Evolutionary conservation across 192 early-diverging fungal species (phyloP), one percentile per base, ranked within the genome.

Genomic region (Oehlia diaphana): DNA sequence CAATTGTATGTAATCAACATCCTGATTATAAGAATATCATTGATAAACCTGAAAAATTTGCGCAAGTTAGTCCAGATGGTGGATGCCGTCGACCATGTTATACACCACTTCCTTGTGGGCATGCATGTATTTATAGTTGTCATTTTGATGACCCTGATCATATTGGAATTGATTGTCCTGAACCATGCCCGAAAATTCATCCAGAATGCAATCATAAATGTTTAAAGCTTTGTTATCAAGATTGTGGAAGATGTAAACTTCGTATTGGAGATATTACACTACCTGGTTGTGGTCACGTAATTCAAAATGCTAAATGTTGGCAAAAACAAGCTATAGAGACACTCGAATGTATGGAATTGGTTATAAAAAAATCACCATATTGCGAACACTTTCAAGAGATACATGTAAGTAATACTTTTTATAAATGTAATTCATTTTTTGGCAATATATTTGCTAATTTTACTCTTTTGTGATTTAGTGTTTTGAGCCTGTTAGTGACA

Each of bases 1-100:
- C 87, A 8, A 80, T 91, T n/a, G 31, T 77, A 58, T 91, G 90
- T 78, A 79, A 79, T 42, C 80, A 83, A 50, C 90, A 91, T 69
- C 84, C 87, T 1, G 73, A 87, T 6, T 82, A 72, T 21, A 63
- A 64, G 6, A 78, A 84, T n/a, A 37, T 66, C 13, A 81, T 87
- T 6, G 19, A 68, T 3, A 50, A 74, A 8, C 80, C 87, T 0
- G 77, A 80, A 26, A 31, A 76, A 14, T 74, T 90, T 58, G 77
- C 67, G 16, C 66, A 83, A 49, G 76, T 84, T 10, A 72, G 86
- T 19, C 89, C 90, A 1, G 82, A 87, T 75, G 90, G 89, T 4
- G 90, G 90, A 16, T 91, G 90, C 47, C 81, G 72, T 6, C 21
- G 61, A 10, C 76, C 83, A 26, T 91, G 90, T 70, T 79, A 63